phyloP scores from a whole-genome alignment of 176 grass and related monocot species.

The Oryza meyeriana region DNA sequence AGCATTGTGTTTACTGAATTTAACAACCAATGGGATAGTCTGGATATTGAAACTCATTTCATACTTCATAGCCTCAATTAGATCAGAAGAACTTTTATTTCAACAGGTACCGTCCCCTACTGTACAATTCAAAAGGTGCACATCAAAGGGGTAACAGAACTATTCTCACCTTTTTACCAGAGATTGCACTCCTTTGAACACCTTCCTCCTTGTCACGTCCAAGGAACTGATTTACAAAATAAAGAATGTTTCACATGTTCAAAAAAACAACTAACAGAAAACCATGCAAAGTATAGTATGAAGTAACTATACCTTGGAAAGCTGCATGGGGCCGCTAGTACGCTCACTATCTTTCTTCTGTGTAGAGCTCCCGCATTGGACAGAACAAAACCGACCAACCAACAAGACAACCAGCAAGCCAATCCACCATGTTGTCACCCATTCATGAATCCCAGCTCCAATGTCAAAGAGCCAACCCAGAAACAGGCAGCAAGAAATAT shows the following conservation, averaged over 20 bases:
- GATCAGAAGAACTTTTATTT: constrained; percentile 9
- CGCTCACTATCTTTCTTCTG: constrained; percentile 67
- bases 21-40: not conserved
- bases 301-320: constrained; percentile 78
- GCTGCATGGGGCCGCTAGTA: constrained; percentile 72
- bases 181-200: constrained; percentile 80
- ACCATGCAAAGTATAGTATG: not conserved
- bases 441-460: constrained; percentile 92
- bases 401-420: constrained; percentile 58
- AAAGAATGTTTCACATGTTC: not conserved
- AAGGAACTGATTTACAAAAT: constrained; percentile 60
- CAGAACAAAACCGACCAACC: constrained; percentile 54
- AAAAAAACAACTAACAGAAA: not conserved
- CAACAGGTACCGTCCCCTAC: not conserved
- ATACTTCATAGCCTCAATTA: not conserved
- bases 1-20: not conserved
- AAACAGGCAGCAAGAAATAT: constrained; percentile 86
- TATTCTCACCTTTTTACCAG: constrained; percentile 85
- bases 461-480: constrained; percentile 97
- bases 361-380: constrained; percentile 72
- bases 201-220: constrained; percentile 81
- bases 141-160: not conserved
- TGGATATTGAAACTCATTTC: not conserved
- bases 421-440: constrained; percentile 72
- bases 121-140: not conserved